Percentiles rank a stretch among this genome's conserved stretches.
Evolutionary conservation across 2,329 filamentous ascomycete species (phyloP).

Genomic region (Chaetomium sp.): DNA sequence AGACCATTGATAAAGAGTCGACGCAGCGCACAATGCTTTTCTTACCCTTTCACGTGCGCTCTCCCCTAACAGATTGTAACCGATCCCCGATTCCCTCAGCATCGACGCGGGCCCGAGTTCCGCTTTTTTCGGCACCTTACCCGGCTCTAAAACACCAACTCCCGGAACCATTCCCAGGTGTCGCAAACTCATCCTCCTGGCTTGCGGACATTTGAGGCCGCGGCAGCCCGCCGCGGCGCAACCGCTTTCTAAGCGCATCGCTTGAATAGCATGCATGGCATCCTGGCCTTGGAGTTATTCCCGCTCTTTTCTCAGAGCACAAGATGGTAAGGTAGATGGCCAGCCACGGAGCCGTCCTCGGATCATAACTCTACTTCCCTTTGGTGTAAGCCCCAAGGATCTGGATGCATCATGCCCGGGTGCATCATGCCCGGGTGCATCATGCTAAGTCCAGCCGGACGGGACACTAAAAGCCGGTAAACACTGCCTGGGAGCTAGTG

Average conservation of each 20-base stretch:
- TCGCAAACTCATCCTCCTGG: background rate
- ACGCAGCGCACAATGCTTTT: slow-evolving; percentile 11
- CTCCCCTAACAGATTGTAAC: background rate
- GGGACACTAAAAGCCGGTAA: background rate
- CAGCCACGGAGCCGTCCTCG: background rate
- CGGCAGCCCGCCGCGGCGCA: background rate
- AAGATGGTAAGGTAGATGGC: slow-evolving; percentile 9
- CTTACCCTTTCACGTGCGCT: slow-evolving; percentile 18
- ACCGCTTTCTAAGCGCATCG: background rate
- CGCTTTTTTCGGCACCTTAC: background rate
- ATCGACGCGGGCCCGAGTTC: slow-evolving; percentile 16
- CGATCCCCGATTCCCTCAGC: slow-evolving; percentile 6
- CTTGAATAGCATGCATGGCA: background rate
- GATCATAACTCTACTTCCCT: background rate
- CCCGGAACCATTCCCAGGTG: background rate
- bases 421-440: background rate
- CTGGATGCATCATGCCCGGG: background rate
- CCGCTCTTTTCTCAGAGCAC: background rate
- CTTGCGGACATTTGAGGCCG: background rate
- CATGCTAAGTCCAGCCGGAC: slow-evolving; percentile 1
- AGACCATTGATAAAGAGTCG: slow-evolving; percentile 18
- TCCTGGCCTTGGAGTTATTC: background rate
- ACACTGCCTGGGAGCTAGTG: background rate
- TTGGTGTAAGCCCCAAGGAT: slow-evolving; percentile 5
- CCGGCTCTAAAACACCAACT: background rate